A percentile compares a stretch with the other conserved stretches of the same genome.
phyloP scores from a whole-genome alignment of 768 basidiomycete genomes.

The Russula foetens region DNA sequence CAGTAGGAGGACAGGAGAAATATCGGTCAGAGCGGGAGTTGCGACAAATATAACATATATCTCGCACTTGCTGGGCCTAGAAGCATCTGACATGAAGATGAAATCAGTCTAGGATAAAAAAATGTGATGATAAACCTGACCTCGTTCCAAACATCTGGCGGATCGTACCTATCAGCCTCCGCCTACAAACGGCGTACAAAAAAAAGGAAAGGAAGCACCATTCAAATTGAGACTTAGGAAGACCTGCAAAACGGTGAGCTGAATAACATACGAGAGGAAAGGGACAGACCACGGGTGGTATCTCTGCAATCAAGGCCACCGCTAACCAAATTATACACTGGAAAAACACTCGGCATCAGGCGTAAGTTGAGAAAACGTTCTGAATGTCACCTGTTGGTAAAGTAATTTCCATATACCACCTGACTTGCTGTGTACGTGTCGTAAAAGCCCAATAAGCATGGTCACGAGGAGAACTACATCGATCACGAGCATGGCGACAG shows the following conservation, averaged over 20 bases:
- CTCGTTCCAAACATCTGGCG: slow-evolving; percentile 5
- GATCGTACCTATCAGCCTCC: too few species aligned
- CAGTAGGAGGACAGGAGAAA: neutral
- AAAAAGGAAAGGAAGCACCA: neutral
- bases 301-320: neutral
- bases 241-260: neutral
- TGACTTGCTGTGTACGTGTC: neutral
- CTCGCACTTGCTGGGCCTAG: neutral
- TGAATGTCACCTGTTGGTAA: slow-evolving; percentile 5
- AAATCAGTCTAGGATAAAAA: neutral
- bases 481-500: neutral
- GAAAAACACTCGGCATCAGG: neutral
- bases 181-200: too few species aligned
- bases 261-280: neutral
- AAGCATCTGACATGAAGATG: neutral
- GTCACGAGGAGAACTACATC: neutral
- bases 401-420: slow-evolving; percentile 5
- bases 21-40: neutral
- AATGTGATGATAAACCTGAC: neutral
- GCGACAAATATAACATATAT: neutral
- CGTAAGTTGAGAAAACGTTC: neutral
- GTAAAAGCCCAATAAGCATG: neutral
- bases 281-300: neutral
- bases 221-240: slow-evolving; percentile 4
- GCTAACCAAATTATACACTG: slow-evolving; percentile 5